These are phyloP conservation scores for Russula sp. DNA, from an alignment of 768 basidiomycete genomes.

Conservation along the genomic window DNA sequence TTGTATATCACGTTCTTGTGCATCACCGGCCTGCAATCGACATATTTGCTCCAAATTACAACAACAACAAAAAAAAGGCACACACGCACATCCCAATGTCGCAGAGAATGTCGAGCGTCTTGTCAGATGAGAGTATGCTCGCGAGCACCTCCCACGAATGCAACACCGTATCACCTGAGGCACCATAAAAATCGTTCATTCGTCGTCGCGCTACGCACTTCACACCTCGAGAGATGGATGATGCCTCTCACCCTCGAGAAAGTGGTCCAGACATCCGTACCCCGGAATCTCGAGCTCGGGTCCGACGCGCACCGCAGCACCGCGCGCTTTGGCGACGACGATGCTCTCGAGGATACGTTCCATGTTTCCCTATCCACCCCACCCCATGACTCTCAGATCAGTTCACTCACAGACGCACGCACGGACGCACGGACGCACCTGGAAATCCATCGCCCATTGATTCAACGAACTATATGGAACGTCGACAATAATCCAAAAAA, in stretches of 20 bases:
- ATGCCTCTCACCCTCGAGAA: constrained; percentile 69
- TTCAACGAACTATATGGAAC: constrained; percentile 67
- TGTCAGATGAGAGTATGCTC: constrained; percentile 78
- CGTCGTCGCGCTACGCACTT: neutral
- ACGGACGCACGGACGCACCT: constrained; percentile 39
- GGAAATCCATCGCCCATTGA: constrained; percentile 96
- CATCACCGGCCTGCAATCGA: constrained; percentile 68
- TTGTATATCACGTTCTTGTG: constrained; percentile 99
- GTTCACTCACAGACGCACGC: neutral
- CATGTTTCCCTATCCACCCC: constrained; percentile 78
- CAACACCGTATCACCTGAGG: constrained; percentile 91
- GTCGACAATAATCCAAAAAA: neutral
- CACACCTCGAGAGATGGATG: neutral
- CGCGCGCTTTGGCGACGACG: constrained; percentile 75
- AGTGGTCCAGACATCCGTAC: constrained; percentile 97
- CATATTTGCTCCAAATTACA: too few species aligned
- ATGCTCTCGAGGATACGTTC: constrained; percentile 89
- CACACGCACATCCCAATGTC: constrained; percentile 92
- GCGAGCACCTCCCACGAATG: constrained; percentile 98
- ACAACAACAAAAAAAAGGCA: too few species aligned
- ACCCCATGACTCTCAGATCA: too few species aligned
- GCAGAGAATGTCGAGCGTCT: constrained; percentile 80
- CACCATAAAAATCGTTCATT: neutral
- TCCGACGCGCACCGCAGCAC: constrained; percentile 88
- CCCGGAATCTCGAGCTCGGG: constrained; percentile 97